Evolutionary conservation across 2,329 filamentous ascomycete species (phyloP).

Genomic region (Fusarium albosuccineum): DNA sequence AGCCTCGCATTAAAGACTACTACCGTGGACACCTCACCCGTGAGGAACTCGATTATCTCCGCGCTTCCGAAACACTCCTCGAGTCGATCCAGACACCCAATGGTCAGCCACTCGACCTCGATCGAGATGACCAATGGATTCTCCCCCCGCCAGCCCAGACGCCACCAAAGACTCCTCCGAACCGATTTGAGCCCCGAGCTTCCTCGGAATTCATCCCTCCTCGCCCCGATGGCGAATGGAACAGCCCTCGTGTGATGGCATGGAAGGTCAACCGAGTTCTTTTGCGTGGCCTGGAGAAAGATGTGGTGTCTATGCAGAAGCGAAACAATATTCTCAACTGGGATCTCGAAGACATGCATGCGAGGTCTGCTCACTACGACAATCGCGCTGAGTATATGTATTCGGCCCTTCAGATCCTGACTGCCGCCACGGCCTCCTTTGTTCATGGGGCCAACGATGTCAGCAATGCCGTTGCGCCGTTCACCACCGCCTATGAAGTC

Average conservation of each 20-base stretch:
- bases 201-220: conserved; percentile 48
- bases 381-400: conserved; percentile 73
- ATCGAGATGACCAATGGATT: conserved; percentile 50
- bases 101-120: conserved; percentile 40
- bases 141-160: conserved; percentile 49
- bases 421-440: conserved; percentile 73
- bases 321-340: conserved; percentile 63
- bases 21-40: conserved; percentile 62
- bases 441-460: conserved; percentile 78
- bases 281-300: conserved; percentile 62
- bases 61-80: conserved; percentile 52
- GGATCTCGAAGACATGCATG: conserved; percentile 65
- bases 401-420: conserved; percentile 71
- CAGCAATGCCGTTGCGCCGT: conserved; percentile 72
- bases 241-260: conserved; percentile 54
- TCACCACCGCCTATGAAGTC: conserved; percentile 72
- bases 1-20: conserved; percentile 61
- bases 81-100: conserved; percentile 50
- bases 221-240: conserved; percentile 56
- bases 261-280: conserved; percentile 58
- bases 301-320: conserved; percentile 61
- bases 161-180: conserved; percentile 27
- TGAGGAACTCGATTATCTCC: conserved; percentile 58
- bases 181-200: conserved; percentile 9
- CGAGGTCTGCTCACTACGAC: conserved; percentile 69